Base-by-base conservation (phyloP, 129 eudicot genomes). In the Ambrosia artemisiifolia region DNA sequence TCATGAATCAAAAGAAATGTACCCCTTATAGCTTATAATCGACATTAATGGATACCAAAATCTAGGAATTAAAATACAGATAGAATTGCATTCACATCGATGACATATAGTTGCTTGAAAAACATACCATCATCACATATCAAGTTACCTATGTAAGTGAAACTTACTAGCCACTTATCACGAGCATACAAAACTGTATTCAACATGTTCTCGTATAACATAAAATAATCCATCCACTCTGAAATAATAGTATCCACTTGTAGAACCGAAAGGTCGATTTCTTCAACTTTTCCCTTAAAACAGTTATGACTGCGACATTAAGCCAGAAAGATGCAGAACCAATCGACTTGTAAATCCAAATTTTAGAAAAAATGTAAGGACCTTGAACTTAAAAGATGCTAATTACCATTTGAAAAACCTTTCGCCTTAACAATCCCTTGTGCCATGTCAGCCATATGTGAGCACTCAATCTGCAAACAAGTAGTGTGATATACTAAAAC, bases 151-250 rank as follows among this genome's bases (percentile, higher is more conserved):
- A 53, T 33, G 14, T 16, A 40, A 4, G 47, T 36, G 9, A 13
- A 65, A 78, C 95, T 83, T 85, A 95, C 99, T 13, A 95, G 96
- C 99, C 99, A 95, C 68, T 91, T 95, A 68, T 95, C 94, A 57
- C 99, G 99, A 83, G 99, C 99, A 78, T 90, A 95, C 36, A 95
- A 87, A 33, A 95, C 97, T 7, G 99, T 84, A 77, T 90, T 82
- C 65, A 95, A 77, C 99, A 95, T 95, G 75, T 95, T 95, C 77
- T 95, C 99, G 49, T 90, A 95, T 50, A 95, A 75, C 20, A 95
- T 66, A 82, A 95, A 95, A 75, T 95, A 95, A 9, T 97, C 99
- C 99, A 95, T 95, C 99, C 99, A 95, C 75, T 95, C 99, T 10
- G 99, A 95, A 14, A 95, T 77, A 32, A 95, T 95, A 7, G 90